Conservation (phyloP, 1,284 basidiomycete genomes). For the Moesziomyces aphidis region DNA sequence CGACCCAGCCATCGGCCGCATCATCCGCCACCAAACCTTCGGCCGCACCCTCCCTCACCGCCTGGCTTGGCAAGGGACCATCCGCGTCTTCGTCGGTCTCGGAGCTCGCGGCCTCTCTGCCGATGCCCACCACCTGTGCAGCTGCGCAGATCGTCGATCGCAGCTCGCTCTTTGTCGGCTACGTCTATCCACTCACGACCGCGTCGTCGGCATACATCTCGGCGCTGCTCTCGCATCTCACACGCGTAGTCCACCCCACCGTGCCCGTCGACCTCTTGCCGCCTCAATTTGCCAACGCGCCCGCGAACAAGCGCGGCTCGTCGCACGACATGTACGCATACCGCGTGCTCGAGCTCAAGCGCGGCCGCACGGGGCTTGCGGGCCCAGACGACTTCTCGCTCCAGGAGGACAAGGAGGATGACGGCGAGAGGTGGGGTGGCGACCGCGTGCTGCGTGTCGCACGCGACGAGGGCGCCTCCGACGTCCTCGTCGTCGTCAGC, state of each 20-base stretch:
- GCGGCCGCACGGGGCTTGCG: slow-evolving; percentile 50
- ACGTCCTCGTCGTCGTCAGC: slow-evolving; percentile 64
- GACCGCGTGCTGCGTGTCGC: slow-evolving; percentile 54
- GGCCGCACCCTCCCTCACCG: slow-evolving; percentile 31
- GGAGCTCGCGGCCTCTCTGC: slow-evolving; percentile 39
- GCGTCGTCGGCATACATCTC: slow-evolving; percentile 36
- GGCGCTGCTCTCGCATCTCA: slow-evolving; percentile 56
- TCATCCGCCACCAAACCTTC: background rate
- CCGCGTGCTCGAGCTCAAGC: slow-evolving; percentile 59
- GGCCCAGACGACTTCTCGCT: slow-evolving; percentile 64
- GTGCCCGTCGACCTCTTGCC: slow-evolving; percentile 54
- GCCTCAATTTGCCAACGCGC: slow-evolving; percentile 51
- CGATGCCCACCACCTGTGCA: slow-evolving; percentile 52
- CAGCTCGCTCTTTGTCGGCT: slow-evolving; percentile 63
- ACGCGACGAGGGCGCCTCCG: slow-evolving; percentile 57
- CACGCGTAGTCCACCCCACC: slow-evolving; percentile 58
- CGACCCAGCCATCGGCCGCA: background rate
- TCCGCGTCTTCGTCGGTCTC: slow-evolving; percentile 36
- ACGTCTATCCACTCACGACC: slow-evolving; percentile 59
- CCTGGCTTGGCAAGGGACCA: slow-evolving; percentile 51
- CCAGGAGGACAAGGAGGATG: slow-evolving; percentile 61
- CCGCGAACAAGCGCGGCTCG: slow-evolving; percentile 45
- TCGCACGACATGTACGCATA: slow-evolving; percentile 66
- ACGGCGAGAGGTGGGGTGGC: slow-evolving; percentile 64
- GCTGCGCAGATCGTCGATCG: slow-evolving; percentile 61